Evolutionary conservation across 2,329 filamentous ascomycete genomes (phyloP), one percentile per base, ranked within the genome.

Genomic region (Botrytis tulipae): DNA sequence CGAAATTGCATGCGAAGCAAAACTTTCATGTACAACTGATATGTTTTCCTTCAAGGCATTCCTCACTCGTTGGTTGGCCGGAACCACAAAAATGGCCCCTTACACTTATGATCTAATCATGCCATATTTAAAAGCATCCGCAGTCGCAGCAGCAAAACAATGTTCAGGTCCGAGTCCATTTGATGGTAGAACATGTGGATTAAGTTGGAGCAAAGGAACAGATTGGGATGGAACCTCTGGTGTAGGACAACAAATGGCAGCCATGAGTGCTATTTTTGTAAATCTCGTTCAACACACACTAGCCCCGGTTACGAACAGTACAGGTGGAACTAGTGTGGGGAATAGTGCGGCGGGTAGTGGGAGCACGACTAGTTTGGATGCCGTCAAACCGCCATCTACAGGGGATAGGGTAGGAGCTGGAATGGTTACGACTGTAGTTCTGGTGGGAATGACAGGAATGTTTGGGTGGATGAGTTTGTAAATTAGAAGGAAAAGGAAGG

Each of bases 191-290:
- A 86, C 89, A 85, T 91, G 89, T 77, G 89, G 89, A 14, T 80
- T 89, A 63, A 86, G 86, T 74, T 92, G 90, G 89, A 86, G 85
- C 61, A 84, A 86, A 73, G 76, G 76, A 44, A 82, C 80, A 9
- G 82, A 81, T 10, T 78, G 74, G 57, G 89, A 92, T 80, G 88
- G 88, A 44, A 84, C 83, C 2, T 86, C 84, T 10, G 91, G 90
- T 16, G 86, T 92, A 1, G 91, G 91, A 6, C 90, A 92, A 81
- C 90, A 93, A 82, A 93, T 93, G 91, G 86, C 88, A 1, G 90
- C 88, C 8, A 83, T 93, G 81, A 89, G 92, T 77, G 85, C 91
- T 12, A 87, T 89, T 70, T 80, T 83, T 71, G 82, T 83, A 37
- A 82, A 84, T 73, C 79, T 86, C 16, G 75, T 80, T 3, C 63